phyloP scores from a whole-genome alignment of 1,284 basidiomycete genomes.

The Microbotryum intermedium region DNA sequence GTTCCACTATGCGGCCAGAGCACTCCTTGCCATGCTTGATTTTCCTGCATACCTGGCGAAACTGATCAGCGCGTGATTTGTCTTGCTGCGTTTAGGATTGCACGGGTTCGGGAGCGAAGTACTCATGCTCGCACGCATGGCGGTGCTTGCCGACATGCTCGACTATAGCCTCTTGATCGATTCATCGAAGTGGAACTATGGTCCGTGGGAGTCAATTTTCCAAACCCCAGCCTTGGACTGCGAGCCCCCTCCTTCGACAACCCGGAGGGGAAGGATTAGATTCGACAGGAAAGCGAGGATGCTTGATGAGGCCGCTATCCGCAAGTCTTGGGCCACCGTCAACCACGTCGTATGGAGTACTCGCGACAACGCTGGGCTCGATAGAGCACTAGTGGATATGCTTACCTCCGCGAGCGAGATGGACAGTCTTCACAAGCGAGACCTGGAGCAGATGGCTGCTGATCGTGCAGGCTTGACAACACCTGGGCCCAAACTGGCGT shows the following conservation, averaged over 20 bases:
- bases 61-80: too few species aligned
- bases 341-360: conserved; percentile 24
- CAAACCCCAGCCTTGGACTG: not conserved
- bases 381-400: conserved; percentile 17
- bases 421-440: conserved; percentile 14
- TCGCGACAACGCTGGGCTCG: conserved; percentile 30
- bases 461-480: too few species aligned
- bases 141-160: conserved; percentile 23
- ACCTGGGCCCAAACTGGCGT: too few species aligned
- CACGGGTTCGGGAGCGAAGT: conserved; percentile 32
- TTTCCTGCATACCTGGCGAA: not conserved
- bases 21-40: too few species aligned
- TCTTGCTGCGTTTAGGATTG: conserved; percentile 3
- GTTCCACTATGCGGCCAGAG: not conserved
- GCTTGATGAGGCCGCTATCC: too few species aligned
- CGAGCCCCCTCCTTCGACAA: not conserved
- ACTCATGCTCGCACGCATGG: conserved; percentile 25
- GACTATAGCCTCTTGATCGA: conserved; percentile 29
- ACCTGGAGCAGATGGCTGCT: not conserved
- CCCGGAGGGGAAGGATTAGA: not conserved
- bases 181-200: conserved; percentile 29
- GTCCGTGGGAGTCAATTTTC: conserved; percentile 20
- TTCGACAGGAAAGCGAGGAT: not conserved
- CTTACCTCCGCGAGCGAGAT: conserved; percentile 8
- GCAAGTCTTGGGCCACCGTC: conserved; percentile 6